Evolutionary conservation across 2,329 filamentous ascomycete species (phyloP).

Genomic region (Byssothecium circinans): DNA sequence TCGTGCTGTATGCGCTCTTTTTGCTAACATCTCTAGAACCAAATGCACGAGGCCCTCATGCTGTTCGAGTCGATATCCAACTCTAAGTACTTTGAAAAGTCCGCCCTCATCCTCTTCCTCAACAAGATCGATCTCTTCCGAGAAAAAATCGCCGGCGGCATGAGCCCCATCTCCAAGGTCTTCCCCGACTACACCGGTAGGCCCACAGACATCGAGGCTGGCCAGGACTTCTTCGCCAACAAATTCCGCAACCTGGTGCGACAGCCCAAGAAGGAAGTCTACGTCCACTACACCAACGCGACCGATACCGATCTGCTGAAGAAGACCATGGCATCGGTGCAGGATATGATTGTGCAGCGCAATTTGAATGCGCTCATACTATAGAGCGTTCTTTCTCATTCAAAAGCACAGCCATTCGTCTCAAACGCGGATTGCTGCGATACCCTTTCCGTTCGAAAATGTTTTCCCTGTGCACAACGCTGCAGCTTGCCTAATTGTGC

Average conservation of each 20-base stretch:
- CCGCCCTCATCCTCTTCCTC: conserved; percentile 55
- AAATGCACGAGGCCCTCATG: conserved; percentile 59
- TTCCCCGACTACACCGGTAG: conserved; percentile 54
- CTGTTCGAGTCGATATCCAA: conserved; percentile 58
- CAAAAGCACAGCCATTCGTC: conserved; percentile 15
- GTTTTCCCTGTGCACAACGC: background rate
- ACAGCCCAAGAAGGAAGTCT: conserved; percentile 54
- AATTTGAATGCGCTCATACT: conserved; percentile 55
- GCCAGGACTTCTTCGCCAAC: conserved; percentile 53
- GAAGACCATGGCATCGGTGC: conserved; percentile 56
- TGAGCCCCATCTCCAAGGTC: conserved; percentile 51
- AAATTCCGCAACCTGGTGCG: conserved; percentile 56
- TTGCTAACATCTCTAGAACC: conserved; percentile 45
- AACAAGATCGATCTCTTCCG: conserved; percentile 58
- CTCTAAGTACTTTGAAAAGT: conserved; percentile 55
- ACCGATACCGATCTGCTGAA: conserved; percentile 60
- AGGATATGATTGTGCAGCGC: conserved; percentile 58
- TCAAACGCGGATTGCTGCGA: background rate
- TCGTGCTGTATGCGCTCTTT: background rate
- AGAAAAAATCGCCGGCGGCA: conserved; percentile 51
- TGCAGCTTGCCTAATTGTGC: background rate
- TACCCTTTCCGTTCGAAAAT: background rate
- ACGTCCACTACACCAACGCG: conserved; percentile 56
- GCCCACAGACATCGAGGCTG: conserved; percentile 50
- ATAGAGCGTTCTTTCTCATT: conserved; percentile 16